phyloP scores from a whole-genome alignment of 2,329 filamentous ascomycete species.

The Trichoderma guizhouense region DNA sequence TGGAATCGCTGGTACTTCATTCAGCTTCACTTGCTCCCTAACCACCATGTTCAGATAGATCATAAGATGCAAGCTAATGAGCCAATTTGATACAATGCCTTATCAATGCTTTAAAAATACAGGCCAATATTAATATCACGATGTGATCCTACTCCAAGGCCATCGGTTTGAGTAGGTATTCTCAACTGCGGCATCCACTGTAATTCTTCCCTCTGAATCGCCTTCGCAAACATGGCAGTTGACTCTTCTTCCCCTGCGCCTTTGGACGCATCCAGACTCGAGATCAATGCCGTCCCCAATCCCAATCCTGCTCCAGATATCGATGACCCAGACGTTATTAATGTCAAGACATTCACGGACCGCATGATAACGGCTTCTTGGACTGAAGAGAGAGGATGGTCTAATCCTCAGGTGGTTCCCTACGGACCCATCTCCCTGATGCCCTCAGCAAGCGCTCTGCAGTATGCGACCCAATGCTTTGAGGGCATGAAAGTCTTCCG shows the following conservation, averaged over 20 bases:
- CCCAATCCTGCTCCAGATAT: neutral
- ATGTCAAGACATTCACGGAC: slow-evolving; percentile 52
- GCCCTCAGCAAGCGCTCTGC: slow-evolving; percentile 75
- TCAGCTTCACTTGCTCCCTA: neutral
- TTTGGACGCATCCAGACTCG: neutral
- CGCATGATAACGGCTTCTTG: slow-evolving; percentile 80
- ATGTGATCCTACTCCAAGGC: neutral
- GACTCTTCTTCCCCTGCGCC: neutral
- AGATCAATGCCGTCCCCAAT: neutral
- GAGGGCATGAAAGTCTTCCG: slow-evolving; percentile 81
- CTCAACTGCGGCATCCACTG: neutral
- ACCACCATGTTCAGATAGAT: neutral
- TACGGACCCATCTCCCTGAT: slow-evolving; percentile 75
- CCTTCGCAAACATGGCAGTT: neutral
- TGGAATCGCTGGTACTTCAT: neutral
- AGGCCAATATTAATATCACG: neutral
- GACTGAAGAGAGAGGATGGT: slow-evolving; percentile 66
- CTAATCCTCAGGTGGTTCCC: slow-evolving; percentile 67
- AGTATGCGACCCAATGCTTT: slow-evolving; percentile 90
- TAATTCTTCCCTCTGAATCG: neutral
- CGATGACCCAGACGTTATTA: neutral
- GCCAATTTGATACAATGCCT: neutral
- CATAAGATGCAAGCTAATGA: neutral
- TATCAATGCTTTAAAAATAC: neutral
- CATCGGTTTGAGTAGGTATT: neutral